Evolutionary conservation across 805 yeast genomes (phyloP).

Genomic region (Suhomyces kilbournensis): DNA sequence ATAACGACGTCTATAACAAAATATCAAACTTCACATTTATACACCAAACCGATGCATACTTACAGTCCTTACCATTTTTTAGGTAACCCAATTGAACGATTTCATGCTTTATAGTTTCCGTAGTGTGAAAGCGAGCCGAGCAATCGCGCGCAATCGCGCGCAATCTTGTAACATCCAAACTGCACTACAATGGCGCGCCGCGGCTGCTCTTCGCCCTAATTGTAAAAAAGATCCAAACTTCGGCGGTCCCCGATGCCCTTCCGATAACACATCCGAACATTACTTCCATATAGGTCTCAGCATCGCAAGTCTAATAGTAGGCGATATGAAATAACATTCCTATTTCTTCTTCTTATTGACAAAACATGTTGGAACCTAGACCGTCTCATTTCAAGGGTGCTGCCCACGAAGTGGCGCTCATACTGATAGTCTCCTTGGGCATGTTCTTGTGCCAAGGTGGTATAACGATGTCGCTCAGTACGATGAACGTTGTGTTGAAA

Average conservation of each 20-base stretch:
- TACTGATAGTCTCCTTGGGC: slow-evolving; percentile 25
- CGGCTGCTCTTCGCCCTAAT: not conserved
- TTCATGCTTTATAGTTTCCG: not conserved
- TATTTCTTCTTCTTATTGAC: not conserved
- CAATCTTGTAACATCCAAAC: not conserved
- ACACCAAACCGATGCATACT: slow-evolving; percentile 48
- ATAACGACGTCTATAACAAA: slow-evolving; percentile 34
- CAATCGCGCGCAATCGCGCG: not conserved
- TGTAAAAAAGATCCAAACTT: not conserved
- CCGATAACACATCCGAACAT: not conserved
- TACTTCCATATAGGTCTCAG: not conserved
- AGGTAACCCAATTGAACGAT: not conserved
- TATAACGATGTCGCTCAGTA: slow-evolving; percentile 35
- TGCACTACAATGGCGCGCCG: not conserved
- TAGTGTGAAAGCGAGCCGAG: not conserved
- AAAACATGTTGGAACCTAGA: slow-evolving; percentile 6
- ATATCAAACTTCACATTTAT: slow-evolving; percentile 58
- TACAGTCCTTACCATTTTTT: slow-evolving; percentile 31
- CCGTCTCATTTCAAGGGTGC: slow-evolving; percentile 17
- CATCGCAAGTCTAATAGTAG: not conserved
- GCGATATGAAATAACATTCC: not conserved
- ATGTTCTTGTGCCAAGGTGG: slow-evolving; percentile 39
- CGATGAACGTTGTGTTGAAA: slow-evolving; percentile 34
- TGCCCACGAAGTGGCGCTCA: slow-evolving; percentile 24
- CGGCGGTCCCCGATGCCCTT: not conserved